Conservation (phyloP, 2,329 filamentous ascomycete genomes). For the Trichophaea hybrida region DNA sequence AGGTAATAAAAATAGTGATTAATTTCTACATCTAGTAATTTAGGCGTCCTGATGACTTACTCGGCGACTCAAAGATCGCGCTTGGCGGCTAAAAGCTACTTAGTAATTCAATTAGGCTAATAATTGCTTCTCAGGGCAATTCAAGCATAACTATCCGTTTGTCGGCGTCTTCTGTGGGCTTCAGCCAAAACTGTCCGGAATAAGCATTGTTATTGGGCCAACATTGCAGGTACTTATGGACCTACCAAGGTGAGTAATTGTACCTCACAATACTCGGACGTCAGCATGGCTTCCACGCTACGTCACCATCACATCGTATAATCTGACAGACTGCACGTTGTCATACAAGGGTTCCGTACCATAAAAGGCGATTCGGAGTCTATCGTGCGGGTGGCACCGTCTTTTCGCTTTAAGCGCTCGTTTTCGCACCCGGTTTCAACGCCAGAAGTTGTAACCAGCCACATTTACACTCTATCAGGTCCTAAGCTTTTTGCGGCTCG, state of each 20-base stretch:
- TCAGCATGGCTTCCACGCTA: not conserved
- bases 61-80: too few species aligned
- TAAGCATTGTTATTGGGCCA: not conserved
- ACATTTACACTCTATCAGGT: too few species aligned
- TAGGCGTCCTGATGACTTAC: too few species aligned
- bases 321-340: not conserved
- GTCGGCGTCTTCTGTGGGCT: not conserved
- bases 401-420: not conserved
- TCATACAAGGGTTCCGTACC: not conserved
- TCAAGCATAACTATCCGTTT: not conserved
- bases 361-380: not conserved
- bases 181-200: not conserved
- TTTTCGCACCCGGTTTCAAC: not conserved
- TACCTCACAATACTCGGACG: not conserved
- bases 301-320: not conserved
- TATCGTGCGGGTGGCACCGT: not conserved
- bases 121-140: not conserved
- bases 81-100: not conserved
- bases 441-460: too few species aligned
- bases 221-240: too few species aligned
- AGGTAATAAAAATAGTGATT: too few species aligned
- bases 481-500: not conserved
- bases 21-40: too few species aligned
- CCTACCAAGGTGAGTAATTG: not conserved
- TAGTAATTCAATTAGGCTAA: not conserved